A percentile compares a stretch with the other conserved stretches of the same genome.
Evolutionary conservation across 768 basidiomycete genomes (phyloP).

Genomic region (Phylloporus scabripes): DNA sequence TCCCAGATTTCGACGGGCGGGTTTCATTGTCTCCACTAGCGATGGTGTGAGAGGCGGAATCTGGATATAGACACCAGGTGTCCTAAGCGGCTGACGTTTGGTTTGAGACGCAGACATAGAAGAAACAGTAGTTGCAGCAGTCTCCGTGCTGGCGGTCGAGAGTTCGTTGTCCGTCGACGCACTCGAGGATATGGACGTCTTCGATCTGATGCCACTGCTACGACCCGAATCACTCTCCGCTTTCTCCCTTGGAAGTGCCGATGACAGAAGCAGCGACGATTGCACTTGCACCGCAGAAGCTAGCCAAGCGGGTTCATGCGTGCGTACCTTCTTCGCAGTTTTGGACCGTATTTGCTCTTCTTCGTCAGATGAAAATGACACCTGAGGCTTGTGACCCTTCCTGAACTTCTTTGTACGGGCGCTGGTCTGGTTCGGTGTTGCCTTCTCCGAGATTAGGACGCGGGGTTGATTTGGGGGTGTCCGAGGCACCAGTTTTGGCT

Average conservation of each 20-base stretch:
- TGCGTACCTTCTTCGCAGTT: conserved; percentile 58
- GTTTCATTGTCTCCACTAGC: conserved; percentile 25
- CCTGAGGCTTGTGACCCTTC: conserved; percentile 36
- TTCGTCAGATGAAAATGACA: conserved; percentile 65
- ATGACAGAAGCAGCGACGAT: conserved; percentile 22
- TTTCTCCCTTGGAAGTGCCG: conserved; percentile 10
- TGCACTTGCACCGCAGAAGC: conserved; percentile 18
- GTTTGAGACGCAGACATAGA: conserved; percentile 15
- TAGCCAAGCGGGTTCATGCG: conserved; percentile 31
- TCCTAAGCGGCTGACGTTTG: conserved; percentile 23
- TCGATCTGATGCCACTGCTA: conserved; percentile 18
- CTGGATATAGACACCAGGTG: conserved; percentile 12
- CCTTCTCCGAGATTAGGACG: conserved; percentile 10
- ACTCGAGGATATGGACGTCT: conserved; percentile 23
- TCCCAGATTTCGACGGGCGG: conserved; percentile 39
- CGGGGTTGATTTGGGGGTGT: conserved; percentile 23
- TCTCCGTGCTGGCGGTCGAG: conserved; percentile 30
- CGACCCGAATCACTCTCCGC: conserved; percentile 14
- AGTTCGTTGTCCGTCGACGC: conserved; percentile 32
- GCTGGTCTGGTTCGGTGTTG: conserved; percentile 13
- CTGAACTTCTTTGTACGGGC: conserved; percentile 19
- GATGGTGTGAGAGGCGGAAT: conserved; percentile 16
- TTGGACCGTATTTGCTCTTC: conserved; percentile 62
- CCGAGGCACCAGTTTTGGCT: conserved; percentile 12
- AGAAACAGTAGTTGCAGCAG: conserved; percentile 25